phyloP scores from a whole-genome alignment of 257 asterid genomes.

The Schizonepeta tenuifolia region DNA sequence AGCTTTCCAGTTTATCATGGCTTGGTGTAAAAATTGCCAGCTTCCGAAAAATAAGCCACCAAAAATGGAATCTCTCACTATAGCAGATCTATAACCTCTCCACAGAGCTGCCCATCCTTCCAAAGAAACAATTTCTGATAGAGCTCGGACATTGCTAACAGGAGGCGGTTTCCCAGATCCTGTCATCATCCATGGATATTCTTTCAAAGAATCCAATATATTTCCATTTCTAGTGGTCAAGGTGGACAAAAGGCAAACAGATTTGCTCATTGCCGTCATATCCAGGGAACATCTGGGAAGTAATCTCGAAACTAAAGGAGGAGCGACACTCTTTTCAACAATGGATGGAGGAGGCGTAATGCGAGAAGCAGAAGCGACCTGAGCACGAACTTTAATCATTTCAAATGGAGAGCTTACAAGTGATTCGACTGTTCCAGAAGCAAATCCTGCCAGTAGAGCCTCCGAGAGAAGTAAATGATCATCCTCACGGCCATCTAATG shows the following conservation, averaged over 20 bases:
- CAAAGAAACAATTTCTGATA: conserved; percentile 60
- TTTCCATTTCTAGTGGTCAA: conserved; percentile 60
- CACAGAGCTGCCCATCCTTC: conserved; percentile 91
- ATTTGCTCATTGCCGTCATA: conserved; percentile 58
- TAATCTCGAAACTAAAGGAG: conserved; percentile 63
- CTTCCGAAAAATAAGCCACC: conserved; percentile 86
- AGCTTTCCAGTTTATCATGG: conserved; percentile 90
- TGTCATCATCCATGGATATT: conserved; percentile 97
- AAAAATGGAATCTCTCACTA: conserved; percentile 84
- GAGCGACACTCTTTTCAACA: conserved; percentile 49
- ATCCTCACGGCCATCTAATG: conserved; percentile 78
- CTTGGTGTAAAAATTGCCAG: conserved; percentile 79
- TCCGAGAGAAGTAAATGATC: conserved; percentile 53
- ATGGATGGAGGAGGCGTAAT: conserved; percentile 37
- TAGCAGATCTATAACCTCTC: conserved; percentile 87
- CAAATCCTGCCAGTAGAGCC: conserved; percentile 90
- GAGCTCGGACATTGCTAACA: conserved; percentile 63
- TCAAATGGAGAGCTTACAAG: conserved; percentile 72
- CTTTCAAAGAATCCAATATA: conserved; percentile 63
- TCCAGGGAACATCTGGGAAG: conserved; percentile 72
- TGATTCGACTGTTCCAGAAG: conserved; percentile 75
- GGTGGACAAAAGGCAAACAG: conserved; percentile 70
- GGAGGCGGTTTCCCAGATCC: conserved; percentile 95
- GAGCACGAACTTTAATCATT: conserved; percentile 82
- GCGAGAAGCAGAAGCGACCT: conserved; percentile 88